Evolutionary conservation across 2,329 filamentous ascomycete species (phyloP).

Genomic region (Microsporum canis): DNA sequence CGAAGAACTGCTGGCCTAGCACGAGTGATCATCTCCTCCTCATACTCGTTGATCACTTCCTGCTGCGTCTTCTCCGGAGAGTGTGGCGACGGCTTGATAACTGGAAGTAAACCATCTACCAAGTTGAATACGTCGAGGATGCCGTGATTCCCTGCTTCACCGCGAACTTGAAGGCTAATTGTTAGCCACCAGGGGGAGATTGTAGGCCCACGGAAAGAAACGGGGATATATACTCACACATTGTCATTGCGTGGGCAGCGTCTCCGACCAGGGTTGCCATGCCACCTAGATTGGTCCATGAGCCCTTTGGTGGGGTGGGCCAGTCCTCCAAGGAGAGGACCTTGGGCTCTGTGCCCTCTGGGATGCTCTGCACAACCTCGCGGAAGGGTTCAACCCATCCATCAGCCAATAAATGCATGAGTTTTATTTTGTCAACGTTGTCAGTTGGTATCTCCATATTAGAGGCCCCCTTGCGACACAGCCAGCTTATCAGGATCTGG

Average conservation of each 20-base stretch:
- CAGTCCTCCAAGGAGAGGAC: constrained; percentile 41
- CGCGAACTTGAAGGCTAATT: constrained; percentile 36
- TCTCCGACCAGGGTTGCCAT: constrained; percentile 43
- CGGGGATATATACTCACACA: constrained; percentile 38
- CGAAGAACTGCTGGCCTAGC: constrained; percentile 39
- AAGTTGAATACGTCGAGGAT: constrained; percentile 43
- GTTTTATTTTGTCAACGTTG: constrained; percentile 28
- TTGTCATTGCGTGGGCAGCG: constrained; percentile 48
- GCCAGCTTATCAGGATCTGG: constrained; percentile 46
- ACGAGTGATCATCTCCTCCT: constrained; percentile 35
- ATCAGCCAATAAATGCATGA: constrained; percentile 36
- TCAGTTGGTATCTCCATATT: constrained; percentile 33
- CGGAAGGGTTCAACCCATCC: constrained; percentile 43
- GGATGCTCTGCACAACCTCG: constrained; percentile 32
- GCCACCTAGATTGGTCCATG: constrained; percentile 29
- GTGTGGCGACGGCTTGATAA: constrained; percentile 14
- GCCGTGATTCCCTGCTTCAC: constrained; percentile 48
- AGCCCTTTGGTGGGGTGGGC: constrained; percentile 28
- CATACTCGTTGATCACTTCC: constrained; percentile 27
- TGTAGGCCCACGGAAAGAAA: not conserved
- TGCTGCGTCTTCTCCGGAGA: constrained; percentile 19
- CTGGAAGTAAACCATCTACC: constrained; percentile 21
- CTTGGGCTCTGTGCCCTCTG: constrained; percentile 34
- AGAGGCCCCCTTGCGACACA: constrained; percentile 29
- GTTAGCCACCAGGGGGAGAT: not conserved